Base-by-base conservation (phyloP, 2,329 filamentous ascomycete species). In the Fusarium zealandicum region DNA sequence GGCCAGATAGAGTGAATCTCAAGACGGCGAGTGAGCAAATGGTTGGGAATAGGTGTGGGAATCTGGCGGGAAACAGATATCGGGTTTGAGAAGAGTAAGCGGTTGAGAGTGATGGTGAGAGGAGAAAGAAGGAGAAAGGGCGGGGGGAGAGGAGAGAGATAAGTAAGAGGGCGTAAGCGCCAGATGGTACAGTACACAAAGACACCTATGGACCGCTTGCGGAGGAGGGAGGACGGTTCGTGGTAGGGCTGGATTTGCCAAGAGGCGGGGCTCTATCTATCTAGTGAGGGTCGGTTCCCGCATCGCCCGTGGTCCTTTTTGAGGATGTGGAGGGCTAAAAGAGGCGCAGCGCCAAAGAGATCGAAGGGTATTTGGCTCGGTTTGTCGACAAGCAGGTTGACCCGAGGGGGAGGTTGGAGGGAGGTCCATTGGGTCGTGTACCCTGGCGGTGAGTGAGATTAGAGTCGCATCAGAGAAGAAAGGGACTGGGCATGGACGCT, bases 201-300 rank as follows among this genome's bases (percentile, higher is more conserved):
- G 41, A n/a, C n/a, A n/a, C n/a, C n/a, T n/a, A n/a, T n/a, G n/a
- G n/a, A n/a, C n/a, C n/a, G n/a, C n/a, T n/a, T n/a, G n/a, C n/a
- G n/a, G n/a, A n/a, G n/a, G n/a, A n/a, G n/a, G n/a, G n/a, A n/a
- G n/a, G n/a, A n/a, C n/a, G n/a, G n/a, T n/a, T n/a, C 43, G 40
- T 42, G 57, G 57, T 67, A 67, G 65, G 65, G 64, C 65, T 67
- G 64, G 62, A 49, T 25, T 41, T 47, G 10, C 39, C 28, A 40
- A 38, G 41, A 50, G 51, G 51, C 31, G 63, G 61, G 59, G 57
- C 64, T 64, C 49, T 54, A 52, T 46, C 51, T 38, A 36, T n/a
- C n/a, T n/a, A n/a, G n/a, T n/a, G n/a, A n/a, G n/a, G n/a, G n/a
- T n/a, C n/a, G n/a, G n/a, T n/a, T n/a, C n/a, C n/a, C n/a, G n/a